Base-by-base conservation (phyloP, 108 stramenopile genomes). In the Fragilaria crotonensis region DNA sequence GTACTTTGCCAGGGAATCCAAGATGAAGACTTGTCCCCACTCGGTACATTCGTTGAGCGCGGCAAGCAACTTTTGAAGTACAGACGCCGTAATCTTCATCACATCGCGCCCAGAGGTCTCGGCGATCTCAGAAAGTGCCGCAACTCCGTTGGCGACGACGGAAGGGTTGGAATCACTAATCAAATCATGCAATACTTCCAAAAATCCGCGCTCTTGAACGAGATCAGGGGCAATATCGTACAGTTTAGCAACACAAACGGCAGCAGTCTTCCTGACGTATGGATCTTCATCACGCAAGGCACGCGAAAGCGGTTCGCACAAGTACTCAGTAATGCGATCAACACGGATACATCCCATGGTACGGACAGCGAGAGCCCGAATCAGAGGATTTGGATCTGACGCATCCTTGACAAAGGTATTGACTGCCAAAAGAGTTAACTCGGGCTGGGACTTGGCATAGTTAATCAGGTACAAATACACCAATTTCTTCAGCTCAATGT, bases 341-440 rank as follows among this genome's bases (percentile, higher is more conserved):
- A 99, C 99, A 21, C 99, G 96, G 55, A 99, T 98, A 73, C 97
- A 98, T 29, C 99, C 99, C 99, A 99, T 99, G 60, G 99, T 99
- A 30, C 99, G 84, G 2, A 99, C 95, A 19, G 99, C 97, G 57
- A 99, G 72, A 1, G 99, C 99, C 18, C 99, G 97, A 63, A 99
- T 97, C 48, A 99, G 73, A 26, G 99, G 99, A 71, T 99, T 99
- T 25, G 92, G 77, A 77, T 99, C 95, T 59, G 74, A 88, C 20
- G 97, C 93, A 71, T 99, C 98, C 79, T 98, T 96, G 48, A 97
- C 96, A 70, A 99, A 99, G 27, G 97, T 97, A 67, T 99, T 99
- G 56, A 98, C 99, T n/a, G 99, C 99, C 63, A 99, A 62, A 28
- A 99, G 64, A 25, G 99, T 96, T 56, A 98, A 59, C 52, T 99